Percentiles rank a stretch among this genome's conserved stretches.
Conservation (phyloP, 805 yeast species). For the Vanderwaltozyma polyspora region DNA sequence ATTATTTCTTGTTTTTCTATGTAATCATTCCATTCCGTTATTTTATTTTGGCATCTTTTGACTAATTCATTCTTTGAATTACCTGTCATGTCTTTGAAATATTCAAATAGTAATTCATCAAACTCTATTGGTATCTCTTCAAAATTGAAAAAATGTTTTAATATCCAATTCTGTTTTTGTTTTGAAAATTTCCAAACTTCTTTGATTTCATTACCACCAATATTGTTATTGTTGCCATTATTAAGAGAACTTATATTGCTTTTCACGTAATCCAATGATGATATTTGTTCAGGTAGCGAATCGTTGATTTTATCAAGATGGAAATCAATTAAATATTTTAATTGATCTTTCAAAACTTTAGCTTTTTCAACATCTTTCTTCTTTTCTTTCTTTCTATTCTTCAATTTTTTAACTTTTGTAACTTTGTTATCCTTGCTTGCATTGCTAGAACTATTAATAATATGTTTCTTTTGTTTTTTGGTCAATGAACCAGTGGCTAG, state of each 20-base stretch:
- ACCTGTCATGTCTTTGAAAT: constrained; percentile 22
- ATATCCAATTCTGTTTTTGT: constrained; percentile 28
- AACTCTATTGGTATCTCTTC: constrained; percentile 21
- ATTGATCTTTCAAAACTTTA: constrained; percentile 24
- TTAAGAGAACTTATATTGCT: constrained; percentile 1
- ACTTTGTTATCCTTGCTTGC: constrained; percentile 8
- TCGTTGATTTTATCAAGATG: constrained; percentile 17
- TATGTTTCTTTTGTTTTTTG: constrained; percentile 22
- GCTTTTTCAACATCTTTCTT: constrained; percentile 19
- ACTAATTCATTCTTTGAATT: constrained; percentile 14
- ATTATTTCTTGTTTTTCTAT: constrained; percentile 14
- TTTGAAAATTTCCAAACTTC: constrained; percentile 29
- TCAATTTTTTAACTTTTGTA: constrained; percentile 6
- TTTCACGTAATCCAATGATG: constrained; percentile 15
- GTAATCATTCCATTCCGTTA: constrained; percentile 20
- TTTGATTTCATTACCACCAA: constrained; percentile 11
- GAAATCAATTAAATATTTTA: constrained; percentile 27
- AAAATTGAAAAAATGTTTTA: constrained; percentile 21
- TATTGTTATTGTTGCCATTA: constrained; percentile 2
- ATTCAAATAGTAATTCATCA: constrained; percentile 19
- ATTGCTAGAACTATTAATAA: constrained; percentile 16
- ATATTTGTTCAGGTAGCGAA: constrained; percentile 16
- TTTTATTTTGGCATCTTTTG: constrained; percentile 11
- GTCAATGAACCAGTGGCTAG: constrained; percentile 25
- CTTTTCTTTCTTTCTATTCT: constrained; percentile 9